Evolutionary conservation across 2,329 filamentous ascomycete genomes (phyloP).

Genomic region (Fusarium subtropicale): DNA sequence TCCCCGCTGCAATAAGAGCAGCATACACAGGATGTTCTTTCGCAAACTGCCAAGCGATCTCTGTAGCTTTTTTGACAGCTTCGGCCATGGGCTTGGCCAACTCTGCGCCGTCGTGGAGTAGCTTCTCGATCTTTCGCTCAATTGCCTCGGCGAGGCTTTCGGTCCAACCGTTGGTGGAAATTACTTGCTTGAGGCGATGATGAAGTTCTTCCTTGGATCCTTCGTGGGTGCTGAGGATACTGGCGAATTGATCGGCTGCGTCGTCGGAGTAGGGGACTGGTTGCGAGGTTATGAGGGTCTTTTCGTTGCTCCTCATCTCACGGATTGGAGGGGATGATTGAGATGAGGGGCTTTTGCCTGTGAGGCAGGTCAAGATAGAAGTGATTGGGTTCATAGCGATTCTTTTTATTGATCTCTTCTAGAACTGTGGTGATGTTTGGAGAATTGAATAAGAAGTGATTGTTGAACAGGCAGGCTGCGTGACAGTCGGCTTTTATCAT

Average conservation of each 20-base stretch:
- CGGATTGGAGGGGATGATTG: accelerated
- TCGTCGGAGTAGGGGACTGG: conserved; percentile 22
- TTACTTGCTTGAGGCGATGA: conserved; percentile 11
- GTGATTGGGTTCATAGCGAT: neutral
- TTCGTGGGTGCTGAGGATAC: conserved; percentile 13
- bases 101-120: conserved; percentile 24
- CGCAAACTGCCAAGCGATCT: conserved; percentile 29
- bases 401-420: accelerated
- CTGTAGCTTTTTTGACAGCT: conserved; percentile 27
- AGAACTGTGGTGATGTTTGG: too few relatives aligned
- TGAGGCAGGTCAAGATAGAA: conserved; percentile 5
- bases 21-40: conserved; percentile 37
- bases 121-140: conserved; percentile 29
- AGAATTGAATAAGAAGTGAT: neutral
- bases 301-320: neutral
- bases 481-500: neutral
- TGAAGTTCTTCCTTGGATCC: conserved; percentile 1
- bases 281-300: neutral
- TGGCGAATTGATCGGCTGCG: conserved; percentile 28
- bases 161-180: conserved; percentile 34
- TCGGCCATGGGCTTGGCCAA: conserved; percentile 22
- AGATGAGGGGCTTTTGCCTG: neutral
- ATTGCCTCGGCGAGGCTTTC: conserved; percentile 32
- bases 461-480: too few relatives aligned
- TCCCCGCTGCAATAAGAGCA: conserved; percentile 32